Percentiles rank a stretch among this genome's conserved stretches.
These are phyloP conservation scores for Lathyrus aphaca DNA, from an alignment of 306 rosid genomes.

Conservation along the genomic window DNA sequence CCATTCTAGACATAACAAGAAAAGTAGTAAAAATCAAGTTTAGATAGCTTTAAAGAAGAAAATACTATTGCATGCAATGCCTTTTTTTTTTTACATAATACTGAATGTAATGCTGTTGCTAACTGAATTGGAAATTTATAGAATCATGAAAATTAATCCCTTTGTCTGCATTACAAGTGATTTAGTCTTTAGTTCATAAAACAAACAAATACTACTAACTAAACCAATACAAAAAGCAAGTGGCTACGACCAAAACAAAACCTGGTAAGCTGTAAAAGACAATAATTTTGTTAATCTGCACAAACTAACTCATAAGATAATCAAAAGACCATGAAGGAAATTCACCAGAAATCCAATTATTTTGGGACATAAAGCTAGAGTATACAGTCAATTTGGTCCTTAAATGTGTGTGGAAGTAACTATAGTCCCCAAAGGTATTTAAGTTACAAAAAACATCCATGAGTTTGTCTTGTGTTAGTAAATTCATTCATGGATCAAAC, in stretches of 20 bases:
- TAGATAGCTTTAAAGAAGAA: slow-evolving; percentile 16
- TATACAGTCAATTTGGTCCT: background rate
- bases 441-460: background rate
- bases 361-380: slow-evolving; percentile 5
- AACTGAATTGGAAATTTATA: slow-evolving; percentile 13
- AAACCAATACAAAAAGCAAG: slow-evolving; percentile 17
- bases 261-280: slow-evolving; percentile 10
- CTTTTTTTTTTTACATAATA: background rate
- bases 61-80: background rate
- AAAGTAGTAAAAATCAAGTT: slow-evolving; percentile 9
- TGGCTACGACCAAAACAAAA: slow-evolving; percentile 6
- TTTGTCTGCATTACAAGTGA: slow-evolving; percentile 12
- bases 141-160: slow-evolving; percentile 22
- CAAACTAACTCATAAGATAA: slow-evolving; percentile 7
- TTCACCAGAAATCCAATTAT: slow-evolving; percentile 13
- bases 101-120: background rate
- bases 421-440: no score
- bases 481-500: background rate
- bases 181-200: background rate
- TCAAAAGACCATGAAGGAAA: slow-evolving; percentile 10
- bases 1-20: slow-evolving; percentile 71
- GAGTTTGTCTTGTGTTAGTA: background rate
- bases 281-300: background rate
- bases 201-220: slow-evolving; percentile 29
- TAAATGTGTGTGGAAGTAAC: background rate